These are phyloP conservation scores for Eimeria praecox DNA, from an alignment of 169 alveolate genomes.

Conservation along the genomic window DNA sequence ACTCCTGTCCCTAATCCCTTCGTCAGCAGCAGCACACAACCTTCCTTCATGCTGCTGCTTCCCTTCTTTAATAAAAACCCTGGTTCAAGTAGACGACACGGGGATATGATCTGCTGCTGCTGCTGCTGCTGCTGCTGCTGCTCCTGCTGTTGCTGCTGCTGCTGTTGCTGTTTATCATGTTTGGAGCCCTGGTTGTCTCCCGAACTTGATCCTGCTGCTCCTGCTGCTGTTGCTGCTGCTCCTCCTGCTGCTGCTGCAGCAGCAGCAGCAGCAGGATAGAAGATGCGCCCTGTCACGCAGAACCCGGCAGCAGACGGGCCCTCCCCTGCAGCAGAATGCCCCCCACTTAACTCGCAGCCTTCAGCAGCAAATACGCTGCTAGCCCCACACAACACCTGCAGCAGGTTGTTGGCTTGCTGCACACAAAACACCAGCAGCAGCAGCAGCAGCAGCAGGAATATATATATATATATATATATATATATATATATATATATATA, in stretches of 20 bases:
- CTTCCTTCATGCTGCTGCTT: constrained; percentile 38
- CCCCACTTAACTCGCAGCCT: constrained; percentile 75
- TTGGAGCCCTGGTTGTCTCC: background rate
- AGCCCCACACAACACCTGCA: constrained; percentile 73
- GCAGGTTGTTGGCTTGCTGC: constrained; percentile 70
- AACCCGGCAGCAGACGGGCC: constrained; percentile 64
- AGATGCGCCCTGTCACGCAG: constrained; percentile 59
- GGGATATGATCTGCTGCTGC: background rate
- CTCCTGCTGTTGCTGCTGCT: constrained; percentile 6
- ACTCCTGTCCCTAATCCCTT: constrained; percentile 76
- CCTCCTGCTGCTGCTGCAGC: background rate
- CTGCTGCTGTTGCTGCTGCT: background rate
- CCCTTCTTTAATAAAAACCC: constrained; percentile 53
- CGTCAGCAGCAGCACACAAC: constrained; percentile 68
- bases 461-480: too few species aligned
- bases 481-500: too few species aligned
- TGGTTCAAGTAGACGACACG: background rate
- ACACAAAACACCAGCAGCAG: background rate
- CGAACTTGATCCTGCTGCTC: background rate
- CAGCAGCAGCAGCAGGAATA: constrained; percentile 1
- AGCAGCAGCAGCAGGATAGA: constrained; percentile 5
- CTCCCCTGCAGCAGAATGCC: constrained; percentile 71
- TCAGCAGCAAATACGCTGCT: constrained; percentile 42
- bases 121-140: constrained; percentile 19
- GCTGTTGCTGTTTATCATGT: constrained; percentile 9